Evolutionary conservation across 768 basidiomycete genomes (phyloP), one percentile per base, ranked within the genome.

Genomic region (Pulveroboletus sp.): DNA sequence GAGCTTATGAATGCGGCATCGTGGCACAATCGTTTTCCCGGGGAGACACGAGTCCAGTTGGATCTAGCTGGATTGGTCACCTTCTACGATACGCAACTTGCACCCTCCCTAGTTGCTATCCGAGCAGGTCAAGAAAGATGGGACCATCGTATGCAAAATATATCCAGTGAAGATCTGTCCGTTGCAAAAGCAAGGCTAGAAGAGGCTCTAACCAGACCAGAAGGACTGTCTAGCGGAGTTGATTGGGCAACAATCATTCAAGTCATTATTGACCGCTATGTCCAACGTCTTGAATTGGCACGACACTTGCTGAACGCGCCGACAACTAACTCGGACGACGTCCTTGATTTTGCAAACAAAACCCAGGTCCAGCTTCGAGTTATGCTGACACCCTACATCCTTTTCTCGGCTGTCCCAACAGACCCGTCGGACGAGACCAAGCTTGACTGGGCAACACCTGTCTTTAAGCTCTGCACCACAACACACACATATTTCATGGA

Each of bases 201-300:
- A 17, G 33, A 40, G 8, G 35, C 8, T 11, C 21, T 63, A 35
- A 27, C 24, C 17, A 15, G 43, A 31, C 39, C 55, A 15, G 41
- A 32, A 3, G 38, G 13, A 3, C 39, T 36, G 5, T 49, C 52
- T 1, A 75, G 70, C 43, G 67, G 64, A 7, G 46, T 70, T 10
- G 67, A 71, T 43, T 71, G 71, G 71, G 39, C 26, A 17, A 55
- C 63, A 18, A 48, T 68, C 21, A 47, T 60, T 15, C 65, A 56
- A 14, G 57, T 59, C n/a, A 51, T 69, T 10, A 46, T 62, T 9
- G 56, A 73, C 26, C 69, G 71, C 10, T 69, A 64, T 17, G 64
- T 62, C 2, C 55, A 61, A 26, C 61, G 68, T 5, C 51, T 73
- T 11, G 65, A 70, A 32, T 27, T 58, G 9, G 36, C 58, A 9